Evolutionary conservation across 768 basidiomycete genomes (phyloP).

Genomic region (Lactarius pseudohatsudake): DNA sequence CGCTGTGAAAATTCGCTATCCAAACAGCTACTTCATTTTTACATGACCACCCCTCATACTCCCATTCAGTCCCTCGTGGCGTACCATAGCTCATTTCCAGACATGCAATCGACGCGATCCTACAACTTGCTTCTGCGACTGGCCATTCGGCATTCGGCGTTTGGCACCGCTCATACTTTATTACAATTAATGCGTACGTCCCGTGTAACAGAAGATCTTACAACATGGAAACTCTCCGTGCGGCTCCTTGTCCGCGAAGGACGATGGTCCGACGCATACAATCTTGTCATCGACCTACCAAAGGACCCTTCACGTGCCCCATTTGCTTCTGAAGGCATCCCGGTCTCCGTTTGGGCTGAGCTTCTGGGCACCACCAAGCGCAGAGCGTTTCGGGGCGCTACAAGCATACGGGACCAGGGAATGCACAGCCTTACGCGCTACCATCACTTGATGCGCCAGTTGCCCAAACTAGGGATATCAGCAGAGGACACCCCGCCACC

Average conservation of each 20-base stretch:
- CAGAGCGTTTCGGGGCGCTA: constrained; percentile 35
- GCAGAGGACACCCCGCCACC: constrained; percentile 12
- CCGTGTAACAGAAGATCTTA: constrained; percentile 44
- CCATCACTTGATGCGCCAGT: constrained; percentile 15
- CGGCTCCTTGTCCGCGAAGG: constrained; percentile 58
- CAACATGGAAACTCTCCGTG: constrained; percentile 57
- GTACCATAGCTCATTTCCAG: constrained; percentile 43
- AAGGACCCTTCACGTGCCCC: constrained; percentile 6
- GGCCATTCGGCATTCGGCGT: constrained; percentile 52
- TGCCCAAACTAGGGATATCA: constrained; percentile 15
- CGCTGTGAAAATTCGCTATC: background rate
- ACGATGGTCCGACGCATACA: constrained; percentile 60
- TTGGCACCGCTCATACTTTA: constrained; percentile 47
- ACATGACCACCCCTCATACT: constrained; percentile 31
- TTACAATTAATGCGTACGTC: constrained; percentile 48
- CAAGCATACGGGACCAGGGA: constrained; percentile 23
- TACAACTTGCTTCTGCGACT: constrained; percentile 48
- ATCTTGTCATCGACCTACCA: constrained; percentile 7
- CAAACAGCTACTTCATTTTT: constrained; percentile 13
- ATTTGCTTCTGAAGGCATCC: constrained; percentile 29
- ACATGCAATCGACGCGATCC: constrained; percentile 41
- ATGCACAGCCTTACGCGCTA: constrained; percentile 22
- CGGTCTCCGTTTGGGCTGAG: constrained; percentile 59
- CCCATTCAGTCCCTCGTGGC: constrained; percentile 45
- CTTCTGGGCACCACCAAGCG: constrained; percentile 50